phyloP scores from a whole-genome alignment of 75 land plant genomes.

The Cupressus sempervirens region DNA sequence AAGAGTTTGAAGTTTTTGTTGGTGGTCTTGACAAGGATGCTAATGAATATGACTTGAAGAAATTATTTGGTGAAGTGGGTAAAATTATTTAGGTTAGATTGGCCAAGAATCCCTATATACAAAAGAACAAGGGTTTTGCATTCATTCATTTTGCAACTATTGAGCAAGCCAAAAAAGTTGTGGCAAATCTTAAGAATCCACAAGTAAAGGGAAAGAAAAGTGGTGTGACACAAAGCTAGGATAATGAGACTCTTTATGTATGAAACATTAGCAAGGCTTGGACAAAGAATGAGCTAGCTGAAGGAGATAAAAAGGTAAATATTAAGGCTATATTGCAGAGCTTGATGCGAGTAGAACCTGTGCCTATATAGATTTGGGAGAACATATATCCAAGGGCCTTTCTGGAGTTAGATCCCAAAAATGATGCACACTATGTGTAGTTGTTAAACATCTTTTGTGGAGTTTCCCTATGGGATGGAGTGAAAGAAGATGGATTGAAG shows the following conservation, averaged over 20 bases:
- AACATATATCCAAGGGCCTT: constrained; percentile 11
- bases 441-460: constrained; percentile 17
- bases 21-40: constrained; percentile 57
- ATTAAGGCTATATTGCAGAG: constrained; percentile 29
- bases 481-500: constrained; percentile 2
- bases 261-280: constrained; percentile 45
- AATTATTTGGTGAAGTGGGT: constrained; percentile 31
- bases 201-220: constrained; percentile 39
- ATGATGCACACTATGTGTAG: constrained; percentile 8
- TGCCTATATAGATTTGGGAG: constrained; percentile 11
- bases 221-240: constrained; percentile 45
- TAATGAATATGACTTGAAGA: constrained; percentile 37
- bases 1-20: constrained; percentile 49
- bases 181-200: constrained; percentile 24
- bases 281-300: constrained; percentile 39
- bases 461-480: constrained; percentile 12
- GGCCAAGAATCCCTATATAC: constrained; percentile 30
- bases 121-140: constrained; percentile 44
- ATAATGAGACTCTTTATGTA: constrained; percentile 46
- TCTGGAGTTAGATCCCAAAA: constrained; percentile 9
- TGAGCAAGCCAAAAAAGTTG: constrained; percentile 41
- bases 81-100: constrained; percentile 49
- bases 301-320: constrained; percentile 46
- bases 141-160: constrained; percentile 42
- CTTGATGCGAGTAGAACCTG: constrained; percentile 19